A percentile compares a stretch with the other conserved stretches of the same genome.
These are phyloP conservation scores for Herpetomonas samuelpessoai DNA, from an alignment of 208 protist genomes.

Conservation along the genomic window DNA sequence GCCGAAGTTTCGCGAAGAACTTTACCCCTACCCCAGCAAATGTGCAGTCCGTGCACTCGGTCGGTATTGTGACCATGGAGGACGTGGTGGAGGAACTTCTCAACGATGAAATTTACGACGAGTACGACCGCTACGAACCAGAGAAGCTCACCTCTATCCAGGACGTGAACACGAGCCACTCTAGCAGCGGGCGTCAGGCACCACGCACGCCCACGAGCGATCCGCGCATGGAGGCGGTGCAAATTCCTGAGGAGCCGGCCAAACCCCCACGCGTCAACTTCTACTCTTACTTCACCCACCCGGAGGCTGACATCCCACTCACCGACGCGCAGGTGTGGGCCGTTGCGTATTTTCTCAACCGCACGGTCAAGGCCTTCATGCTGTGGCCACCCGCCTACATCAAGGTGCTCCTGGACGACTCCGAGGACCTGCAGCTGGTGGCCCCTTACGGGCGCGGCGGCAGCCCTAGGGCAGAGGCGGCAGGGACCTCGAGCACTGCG, in stretches of 20 bases:
- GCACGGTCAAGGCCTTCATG: constrained; percentile 56
- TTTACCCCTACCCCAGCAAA: constrained; percentile 8
- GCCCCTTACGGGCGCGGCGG: constrained; percentile 6
- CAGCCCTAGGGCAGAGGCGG: background rate
- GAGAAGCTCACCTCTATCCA: constrained; percentile 1
- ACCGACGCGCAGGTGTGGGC: constrained; percentile 85
- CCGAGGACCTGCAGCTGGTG: constrained; percentile 63
- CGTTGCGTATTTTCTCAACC: constrained; percentile 77
- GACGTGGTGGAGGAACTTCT: constrained; percentile 88
- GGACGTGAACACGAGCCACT: background rate
- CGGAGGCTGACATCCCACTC: constrained; percentile 37
- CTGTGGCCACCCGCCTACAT: constrained; percentile 71
- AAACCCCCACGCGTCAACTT: constrained; percentile 79
- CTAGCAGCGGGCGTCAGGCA: constrained; percentile 3
- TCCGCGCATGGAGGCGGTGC: constrained; percentile 9
- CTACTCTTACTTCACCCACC: constrained; percentile 85
- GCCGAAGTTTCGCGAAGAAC: constrained; percentile 15
- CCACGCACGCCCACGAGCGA: constrained; percentile 11
- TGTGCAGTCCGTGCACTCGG: constrained; percentile 9
- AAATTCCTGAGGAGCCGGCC: constrained; percentile 42
- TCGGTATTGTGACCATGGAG: constrained; percentile 86
- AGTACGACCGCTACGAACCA: constrained; percentile 78
- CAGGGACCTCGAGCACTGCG: background rate
- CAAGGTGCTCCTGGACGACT: constrained; percentile 78
- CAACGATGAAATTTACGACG: constrained; percentile 87